Conservation (phyloP, 345 rosid species). For the Geranium brycei region DNA sequence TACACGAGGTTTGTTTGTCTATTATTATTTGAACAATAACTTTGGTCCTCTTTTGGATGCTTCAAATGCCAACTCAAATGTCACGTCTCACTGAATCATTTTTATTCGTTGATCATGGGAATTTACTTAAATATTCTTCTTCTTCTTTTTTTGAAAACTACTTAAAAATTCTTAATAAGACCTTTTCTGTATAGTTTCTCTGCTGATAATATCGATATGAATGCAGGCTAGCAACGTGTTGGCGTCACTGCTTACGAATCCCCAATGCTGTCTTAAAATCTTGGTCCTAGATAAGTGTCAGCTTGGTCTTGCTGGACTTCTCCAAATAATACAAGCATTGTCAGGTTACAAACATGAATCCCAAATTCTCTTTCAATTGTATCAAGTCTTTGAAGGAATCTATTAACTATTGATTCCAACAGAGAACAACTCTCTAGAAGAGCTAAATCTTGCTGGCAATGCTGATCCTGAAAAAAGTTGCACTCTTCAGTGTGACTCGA, state of each 20-base stretch:
- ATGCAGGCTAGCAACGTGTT: constrained; percentile 57
- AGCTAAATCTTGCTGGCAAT: constrained; percentile 66
- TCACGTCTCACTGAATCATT: no score
- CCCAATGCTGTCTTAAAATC: constrained; percentile 47
- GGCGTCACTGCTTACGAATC: constrained; percentile 43
- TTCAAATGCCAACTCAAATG: no score
- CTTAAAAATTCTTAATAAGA: background rate
- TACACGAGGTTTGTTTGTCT: constrained; percentile 46
- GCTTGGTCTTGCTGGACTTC: constrained; percentile 54
- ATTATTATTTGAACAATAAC: background rate
- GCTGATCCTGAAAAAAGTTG: constrained; percentile 9
- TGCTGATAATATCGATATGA: constrained; percentile 1
- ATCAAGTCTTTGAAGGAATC: background rate
- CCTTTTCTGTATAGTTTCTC: constrained; percentile 4
- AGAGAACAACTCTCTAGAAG: constrained; percentile 60
- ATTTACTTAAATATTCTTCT: no score
- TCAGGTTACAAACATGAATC: constrained; percentile 34
- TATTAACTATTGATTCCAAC: constrained; percentile 5
- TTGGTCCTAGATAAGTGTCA: constrained; percentile 59
- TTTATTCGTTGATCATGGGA: background rate
- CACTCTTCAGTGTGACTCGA: background rate
- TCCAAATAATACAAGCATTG: constrained; percentile 56
- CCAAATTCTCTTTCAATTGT: background rate
- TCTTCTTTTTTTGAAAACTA: no score
- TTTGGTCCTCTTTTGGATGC: background rate